These are phyloP conservation scores for Penstemon davidsonii DNA, from an alignment of 257 asterid species.

Conservation along the genomic window DNA sequence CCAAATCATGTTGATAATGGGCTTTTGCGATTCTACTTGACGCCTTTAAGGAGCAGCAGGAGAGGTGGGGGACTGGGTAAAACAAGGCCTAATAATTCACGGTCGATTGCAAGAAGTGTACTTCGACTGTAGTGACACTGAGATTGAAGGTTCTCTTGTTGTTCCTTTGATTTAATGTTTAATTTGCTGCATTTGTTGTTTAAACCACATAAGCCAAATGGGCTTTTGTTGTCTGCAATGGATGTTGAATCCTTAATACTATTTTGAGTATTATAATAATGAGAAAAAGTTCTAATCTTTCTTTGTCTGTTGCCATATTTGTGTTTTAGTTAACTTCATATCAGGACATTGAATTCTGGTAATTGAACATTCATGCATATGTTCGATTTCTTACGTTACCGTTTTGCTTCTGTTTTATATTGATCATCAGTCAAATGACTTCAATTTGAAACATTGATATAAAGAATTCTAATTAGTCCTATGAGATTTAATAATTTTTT, in stretches of 20 bases:
- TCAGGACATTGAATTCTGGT: slow-evolving; percentile 11
- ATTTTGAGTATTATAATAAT: slow-evolving; percentile 45
- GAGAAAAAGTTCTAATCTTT: slow-evolving; percentile 25
- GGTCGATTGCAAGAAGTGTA: slow-evolving; percentile 63
- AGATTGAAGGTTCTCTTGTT: slow-evolving; percentile 43
- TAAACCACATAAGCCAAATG: slow-evolving; percentile 30
- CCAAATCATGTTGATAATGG: slow-evolving; percentile 74
- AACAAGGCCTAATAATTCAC: slow-evolving; percentile 56
- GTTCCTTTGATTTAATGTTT: slow-evolving; percentile 31
- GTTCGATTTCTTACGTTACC: not conserved
- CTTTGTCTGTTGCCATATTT: slow-evolving; percentile 3
- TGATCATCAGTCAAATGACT: not conserved
- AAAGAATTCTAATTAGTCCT: not conserved
- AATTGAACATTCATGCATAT: not conserved
- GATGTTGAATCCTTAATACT: slow-evolving; percentile 34
- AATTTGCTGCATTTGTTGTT: slow-evolving; percentile 44
- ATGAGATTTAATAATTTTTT: not conserved
- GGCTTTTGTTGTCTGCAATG: slow-evolving; percentile 36
- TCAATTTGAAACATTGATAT: slow-evolving; percentile 11
- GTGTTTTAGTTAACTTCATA: slow-evolving; percentile 8
- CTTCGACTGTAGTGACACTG: slow-evolving; percentile 54
- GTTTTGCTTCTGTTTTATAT: not conserved
- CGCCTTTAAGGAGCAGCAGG: slow-evolving; percentile 74
- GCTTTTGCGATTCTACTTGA: slow-evolving; percentile 70
- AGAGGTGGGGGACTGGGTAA: slow-evolving; percentile 67